Conservation (phyloP, 2,329 filamentous ascomycete species). For the Lachnellula suecica region DNA sequence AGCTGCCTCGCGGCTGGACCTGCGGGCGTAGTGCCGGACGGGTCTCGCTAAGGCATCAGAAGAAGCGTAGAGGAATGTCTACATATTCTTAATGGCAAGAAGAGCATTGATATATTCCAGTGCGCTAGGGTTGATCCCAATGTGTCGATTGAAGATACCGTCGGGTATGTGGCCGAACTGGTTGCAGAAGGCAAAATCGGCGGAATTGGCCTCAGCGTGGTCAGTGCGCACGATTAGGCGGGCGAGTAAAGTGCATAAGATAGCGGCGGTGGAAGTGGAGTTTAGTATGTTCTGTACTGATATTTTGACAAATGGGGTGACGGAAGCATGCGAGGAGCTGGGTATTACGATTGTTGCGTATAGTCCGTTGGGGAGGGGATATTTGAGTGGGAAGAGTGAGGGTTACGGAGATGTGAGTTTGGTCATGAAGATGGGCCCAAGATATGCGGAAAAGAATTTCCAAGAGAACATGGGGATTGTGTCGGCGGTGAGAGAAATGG, state of each 20-base stretch:
- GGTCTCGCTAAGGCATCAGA: conserved; percentile 50
- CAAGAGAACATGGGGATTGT: conserved; percentile 64
- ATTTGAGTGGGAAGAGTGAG: conserved; percentile 52
- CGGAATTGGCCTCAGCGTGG: conserved; percentile 40
- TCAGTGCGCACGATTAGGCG: conserved; percentile 39
- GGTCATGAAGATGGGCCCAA: conserved; percentile 54
- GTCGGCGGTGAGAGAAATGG: conserved; percentile 53
- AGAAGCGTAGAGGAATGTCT: conserved; percentile 57
- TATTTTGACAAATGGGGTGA: conserved; percentile 35
- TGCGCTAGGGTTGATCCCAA: conserved; percentile 45
- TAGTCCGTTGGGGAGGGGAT: conserved; percentile 64
- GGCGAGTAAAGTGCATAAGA: conserved; percentile 33
- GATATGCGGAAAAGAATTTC: conserved; percentile 62
- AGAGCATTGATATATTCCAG: conserved; percentile 53
- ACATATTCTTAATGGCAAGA: conserved; percentile 40
- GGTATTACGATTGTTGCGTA: conserved; percentile 63
- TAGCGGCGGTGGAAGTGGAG: conserved; percentile 43
- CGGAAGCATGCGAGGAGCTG: conserved; percentile 54
- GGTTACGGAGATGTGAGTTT: conserved; percentile 51
- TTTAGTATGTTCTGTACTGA: conserved; percentile 33
- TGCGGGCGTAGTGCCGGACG: conserved; percentile 39
- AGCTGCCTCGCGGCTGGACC: conserved; percentile 45
- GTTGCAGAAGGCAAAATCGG: conserved; percentile 41
- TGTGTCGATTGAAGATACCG: conserved; percentile 35
- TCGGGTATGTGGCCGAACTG: conserved; percentile 29